Base-by-base conservation (phyloP, 306 rosid genomes). In the Lotus japonicus region DNA sequence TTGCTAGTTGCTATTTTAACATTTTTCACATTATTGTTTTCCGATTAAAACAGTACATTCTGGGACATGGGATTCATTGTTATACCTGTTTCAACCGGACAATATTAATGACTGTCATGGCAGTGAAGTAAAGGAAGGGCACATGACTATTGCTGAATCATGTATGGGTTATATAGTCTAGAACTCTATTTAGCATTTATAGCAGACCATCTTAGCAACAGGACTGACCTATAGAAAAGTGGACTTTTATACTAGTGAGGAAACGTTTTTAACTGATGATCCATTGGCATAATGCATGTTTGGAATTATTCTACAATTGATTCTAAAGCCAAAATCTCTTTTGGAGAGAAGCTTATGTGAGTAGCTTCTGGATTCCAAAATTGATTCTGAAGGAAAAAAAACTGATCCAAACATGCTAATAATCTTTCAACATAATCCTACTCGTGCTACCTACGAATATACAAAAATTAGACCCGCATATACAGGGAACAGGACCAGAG, bases 401-500 rank as follows among this genome's bases (percentile, higher is more conserved):
- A 2, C 36, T 5, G 6, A 31, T 31, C 36, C 36, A 31, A 31
- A 31, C 36, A 31, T 31, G 36, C 36, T 31, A 31, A 31, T 69
- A 61, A 80, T 58, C 68, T 69, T 80, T 64, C 57, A 75, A 43
- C 67, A 70, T 65, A 71, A 78, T 59, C 68, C 80, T 81, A 65
- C 67, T 74, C 79, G 71, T 77, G 79, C 76, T 80, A 63, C 87
- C 89, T 78, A 73, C 15, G 71, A 70, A 75, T 75, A 80, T 75
- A 80, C 84, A 75, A 75, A 74, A 75, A 64, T 70, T 74, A 74
- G 44, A 70, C 80, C 80, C 80, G 68, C 77, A 33, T 74, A 56
- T 62, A 75, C 74, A 80, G 42, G 42, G 65, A 43, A 39, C 23
- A 21, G 53, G 68, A 69, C 59, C 42, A 39, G 5, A 58, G 35